Conservation (phyloP, 495 filamentous ascomycete species). For the Endocarpon pusillum region DNA sequence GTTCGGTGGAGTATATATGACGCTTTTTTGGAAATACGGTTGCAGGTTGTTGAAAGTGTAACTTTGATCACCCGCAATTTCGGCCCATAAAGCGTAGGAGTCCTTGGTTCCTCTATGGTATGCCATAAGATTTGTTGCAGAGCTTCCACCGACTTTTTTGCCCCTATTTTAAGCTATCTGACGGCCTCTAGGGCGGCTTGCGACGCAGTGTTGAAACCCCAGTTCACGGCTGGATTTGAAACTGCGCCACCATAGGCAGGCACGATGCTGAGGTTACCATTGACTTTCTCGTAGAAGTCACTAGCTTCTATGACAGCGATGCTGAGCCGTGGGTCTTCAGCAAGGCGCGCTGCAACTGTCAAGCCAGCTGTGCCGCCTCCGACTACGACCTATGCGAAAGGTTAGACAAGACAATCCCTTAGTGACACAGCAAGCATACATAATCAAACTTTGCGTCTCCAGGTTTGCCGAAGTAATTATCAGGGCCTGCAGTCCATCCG, state of each 20-base stretch:
- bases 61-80: slow-evolving; percentile 33
- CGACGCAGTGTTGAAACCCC: slow-evolving; percentile 26
- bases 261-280: slow-evolving; percentile 24
- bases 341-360: slow-evolving; percentile 30
- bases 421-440: too few relatives aligned
- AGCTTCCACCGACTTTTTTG: slow-evolving; percentile 12
- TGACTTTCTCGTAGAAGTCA: slow-evolving; percentile 32
- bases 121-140: slow-evolving; percentile 9
- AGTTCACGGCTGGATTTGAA: slow-evolving; percentile 26
- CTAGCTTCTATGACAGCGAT: slow-evolving; percentile 43
- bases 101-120: slow-evolving; percentile 19
- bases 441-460: too few relatives aligned
- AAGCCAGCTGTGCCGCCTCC: slow-evolving; percentile 39
- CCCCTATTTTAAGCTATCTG: slow-evolving; percentile 11
- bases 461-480: too few relatives aligned
- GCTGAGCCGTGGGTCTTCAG: slow-evolving; percentile 13
- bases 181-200: slow-evolving; percentile 15
- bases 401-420: too few relatives aligned
- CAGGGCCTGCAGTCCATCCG: too few relatives aligned
- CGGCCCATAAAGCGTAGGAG: slow-evolving; percentile 37
- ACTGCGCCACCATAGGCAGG: slow-evolving; percentile 17
- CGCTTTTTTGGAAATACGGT: slow-evolving; percentile 35
- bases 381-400: too few relatives aligned
- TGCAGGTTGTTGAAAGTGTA: slow-evolving; percentile 36
- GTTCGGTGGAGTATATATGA: slow-evolving; percentile 34